Conservation (phyloP, 805 yeast species). For the Saturnispora diversa region DNA sequence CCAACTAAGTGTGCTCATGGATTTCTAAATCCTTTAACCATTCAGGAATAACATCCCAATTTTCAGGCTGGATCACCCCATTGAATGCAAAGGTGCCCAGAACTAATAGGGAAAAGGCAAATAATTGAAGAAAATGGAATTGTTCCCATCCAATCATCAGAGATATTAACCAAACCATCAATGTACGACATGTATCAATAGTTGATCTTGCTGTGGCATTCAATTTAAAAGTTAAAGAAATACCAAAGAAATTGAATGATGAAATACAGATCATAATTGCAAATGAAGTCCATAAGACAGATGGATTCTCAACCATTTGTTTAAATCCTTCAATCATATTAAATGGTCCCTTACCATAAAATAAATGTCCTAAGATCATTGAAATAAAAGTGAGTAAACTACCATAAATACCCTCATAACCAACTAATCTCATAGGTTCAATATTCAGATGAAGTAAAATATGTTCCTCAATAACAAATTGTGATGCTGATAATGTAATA, state of each 20-base stretch:
- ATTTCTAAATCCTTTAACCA: conserved; percentile 31
- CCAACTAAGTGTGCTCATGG: conserved; percentile 7
- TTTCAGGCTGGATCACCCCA: conserved; percentile 52
- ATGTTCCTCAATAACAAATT: conserved; percentile 72
- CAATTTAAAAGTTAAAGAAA: conserved; percentile 53
- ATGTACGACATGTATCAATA: conserved; percentile 67
- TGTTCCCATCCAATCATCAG: conserved; percentile 67
- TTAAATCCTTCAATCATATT: conserved; percentile 44
- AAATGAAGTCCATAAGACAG: conserved; percentile 46
- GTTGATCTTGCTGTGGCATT: conserved; percentile 77
- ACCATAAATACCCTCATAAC: conserved; percentile 69
- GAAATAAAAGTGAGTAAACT: conserved; percentile 34
- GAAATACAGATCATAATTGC: conserved; percentile 68
- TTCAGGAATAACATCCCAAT: conserved; percentile 39
- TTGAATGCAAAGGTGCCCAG: conserved; percentile 70
- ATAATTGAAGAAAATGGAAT: conserved; percentile 51
- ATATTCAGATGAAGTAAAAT: conserved; percentile 45
- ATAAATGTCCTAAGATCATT: conserved; percentile 38
- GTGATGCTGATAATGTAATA: conserved; percentile 62
- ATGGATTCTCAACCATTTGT: conserved; percentile 38
- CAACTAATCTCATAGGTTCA: conserved; percentile 59
- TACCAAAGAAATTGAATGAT: conserved; percentile 64
- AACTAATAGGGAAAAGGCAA: conserved; percentile 57
- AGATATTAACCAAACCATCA: conserved; percentile 69
- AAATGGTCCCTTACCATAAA: conserved; percentile 45